Conservation (phyloP, 495 filamentous ascomycete genomes). For the Penicillium canescens region DNA sequence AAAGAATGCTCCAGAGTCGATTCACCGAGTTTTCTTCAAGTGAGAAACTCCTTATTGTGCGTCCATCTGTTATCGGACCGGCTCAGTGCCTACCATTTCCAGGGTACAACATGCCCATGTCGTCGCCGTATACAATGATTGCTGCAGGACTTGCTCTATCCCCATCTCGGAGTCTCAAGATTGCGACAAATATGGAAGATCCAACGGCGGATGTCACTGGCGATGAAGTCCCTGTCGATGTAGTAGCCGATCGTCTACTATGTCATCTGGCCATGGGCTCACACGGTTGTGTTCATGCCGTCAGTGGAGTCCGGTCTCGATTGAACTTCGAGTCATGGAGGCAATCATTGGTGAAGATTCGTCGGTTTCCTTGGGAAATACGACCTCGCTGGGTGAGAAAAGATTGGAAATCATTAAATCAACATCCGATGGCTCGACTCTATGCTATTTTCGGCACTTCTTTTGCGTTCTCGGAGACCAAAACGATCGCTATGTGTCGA, state of each 20-base stretch:
- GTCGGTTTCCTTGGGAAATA: slow-evolving; percentile 10
- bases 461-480: slow-evolving; percentile 12
- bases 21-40: background rate
- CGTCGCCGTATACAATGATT: background rate
- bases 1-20: slow-evolving; percentile 4
- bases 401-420: slow-evolving; percentile 13
- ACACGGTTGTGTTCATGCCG: slow-evolving; percentile 13
- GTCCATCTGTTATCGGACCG: slow-evolving; percentile 17
- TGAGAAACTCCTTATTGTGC: slow-evolving; percentile 14
- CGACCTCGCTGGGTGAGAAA: slow-evolving; percentile 1
- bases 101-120: slow-evolving; percentile 7
- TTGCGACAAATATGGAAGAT: background rate
- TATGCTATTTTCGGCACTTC: slow-evolving; percentile 14
- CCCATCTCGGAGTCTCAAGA: background rate
- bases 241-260: slow-evolving; percentile 17
- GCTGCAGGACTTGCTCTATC: background rate
- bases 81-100: slow-evolving; percentile 9
- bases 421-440: slow-evolving; percentile 6
- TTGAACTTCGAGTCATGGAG: background rate
- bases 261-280: slow-evolving; percentile 17
- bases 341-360: slow-evolving; percentile 1
- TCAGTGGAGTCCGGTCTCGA: slow-evolving; percentile 3
- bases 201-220: background rate
- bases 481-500: slow-evolving; percentile 3
- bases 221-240: slow-evolving; percentile 26